Evolutionary conservation across 345 rosid species (phyloP).

Genomic region (Citrus inodora): DNA sequence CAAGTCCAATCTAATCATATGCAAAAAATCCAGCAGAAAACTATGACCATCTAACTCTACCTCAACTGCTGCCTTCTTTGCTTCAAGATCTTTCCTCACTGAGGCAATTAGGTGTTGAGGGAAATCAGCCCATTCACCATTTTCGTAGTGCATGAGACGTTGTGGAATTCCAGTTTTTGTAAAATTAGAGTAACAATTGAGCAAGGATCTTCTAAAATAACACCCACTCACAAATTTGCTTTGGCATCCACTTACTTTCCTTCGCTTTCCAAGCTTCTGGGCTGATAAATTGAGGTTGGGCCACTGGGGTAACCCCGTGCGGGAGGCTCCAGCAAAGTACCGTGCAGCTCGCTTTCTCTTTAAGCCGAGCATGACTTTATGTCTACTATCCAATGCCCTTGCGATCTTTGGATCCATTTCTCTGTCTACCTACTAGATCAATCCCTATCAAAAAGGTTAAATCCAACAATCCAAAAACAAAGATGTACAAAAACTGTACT

Average conservation of each 20-base stretch:
- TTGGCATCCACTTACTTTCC: slow-evolving; percentile 34
- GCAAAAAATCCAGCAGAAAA: slow-evolving; percentile 73
- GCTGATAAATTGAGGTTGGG: slow-evolving; percentile 25
- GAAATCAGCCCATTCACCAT: slow-evolving; percentile 80
- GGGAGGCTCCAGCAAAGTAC: slow-evolving; percentile 39
- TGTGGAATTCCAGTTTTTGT: slow-evolving; percentile 58
- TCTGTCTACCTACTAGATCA: slow-evolving; percentile 41
- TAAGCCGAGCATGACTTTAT: slow-evolving; percentile 28
- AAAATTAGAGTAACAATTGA: slow-evolving; percentile 64
- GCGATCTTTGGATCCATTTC: slow-evolving; percentile 60
- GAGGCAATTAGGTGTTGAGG: slow-evolving; percentile 39
- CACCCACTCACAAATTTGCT: slow-evolving; percentile 28
- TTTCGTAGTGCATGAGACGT: slow-evolving; percentile 69
- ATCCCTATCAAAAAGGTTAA: slow-evolving; percentile 48
- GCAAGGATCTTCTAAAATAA: slow-evolving; percentile 42
- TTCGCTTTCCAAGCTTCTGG: slow-evolving; percentile 44
- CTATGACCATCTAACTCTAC: slow-evolving; percentile 43
- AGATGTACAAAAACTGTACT: slow-evolving; percentile 26
- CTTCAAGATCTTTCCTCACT: slow-evolving; percentile 50
- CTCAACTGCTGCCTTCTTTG: slow-evolving; percentile 63
- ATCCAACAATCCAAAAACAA: slow-evolving; percentile 35
- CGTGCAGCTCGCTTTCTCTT: slow-evolving; percentile 51
- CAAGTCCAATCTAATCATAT: slow-evolving; percentile 66
- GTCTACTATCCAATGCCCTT: slow-evolving; percentile 55
- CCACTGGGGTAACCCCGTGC: slow-evolving; percentile 24